Evolutionary conservation across 2,329 filamentous ascomycete species (phyloP), one percentile per base, ranked within the genome.

Genomic region (Botrytis porri): DNA sequence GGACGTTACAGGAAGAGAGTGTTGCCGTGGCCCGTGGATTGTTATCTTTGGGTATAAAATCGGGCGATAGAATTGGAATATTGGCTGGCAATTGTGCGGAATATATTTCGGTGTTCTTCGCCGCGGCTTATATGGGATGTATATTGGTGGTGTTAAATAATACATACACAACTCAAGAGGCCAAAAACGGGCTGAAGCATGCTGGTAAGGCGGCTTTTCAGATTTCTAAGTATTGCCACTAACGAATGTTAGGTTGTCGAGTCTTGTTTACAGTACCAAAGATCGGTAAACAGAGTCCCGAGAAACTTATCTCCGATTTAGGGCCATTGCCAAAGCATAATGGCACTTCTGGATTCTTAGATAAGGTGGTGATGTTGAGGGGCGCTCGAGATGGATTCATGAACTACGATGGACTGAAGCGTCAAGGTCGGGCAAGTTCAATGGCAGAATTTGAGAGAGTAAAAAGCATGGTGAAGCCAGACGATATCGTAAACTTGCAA

Each of bases 111-210:
- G 48, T 72, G 12, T 72, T 72, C 29, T 72, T 69, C 51, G 76
- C 75, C 1, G 76, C 73, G 29, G 77, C 72, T 29, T 74, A 75
- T 35, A 86, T 92, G 25, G 90, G 90, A 14, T 89, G 88, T 64
- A 89, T 92, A 65, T 84, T 94, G 70, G 92, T 94, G 37, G 93
- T 94, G 60, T 84, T 95, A 77, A 95, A 95, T 83, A 95, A 94
- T 82, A 94, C 92, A 0, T 95, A 95, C 80, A 95, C 92, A 1
- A 86, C 89, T 4, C 88, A 87, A 1, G 93, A 95, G 82, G 89
- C 91, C 67, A 72, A 60, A 18, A 67, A 72, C 18, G 70, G 62
- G 92, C 81, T 95, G 43, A 86, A 87, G 70, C 93, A 94, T 79
- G 89, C 91, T n/a, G 89, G 90, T 92, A 82, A 76, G 84, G 22